Base-by-base conservation (phyloP, 2,329 filamentous ascomycete genomes). In the Coleophoma eucalyptorum region DNA sequence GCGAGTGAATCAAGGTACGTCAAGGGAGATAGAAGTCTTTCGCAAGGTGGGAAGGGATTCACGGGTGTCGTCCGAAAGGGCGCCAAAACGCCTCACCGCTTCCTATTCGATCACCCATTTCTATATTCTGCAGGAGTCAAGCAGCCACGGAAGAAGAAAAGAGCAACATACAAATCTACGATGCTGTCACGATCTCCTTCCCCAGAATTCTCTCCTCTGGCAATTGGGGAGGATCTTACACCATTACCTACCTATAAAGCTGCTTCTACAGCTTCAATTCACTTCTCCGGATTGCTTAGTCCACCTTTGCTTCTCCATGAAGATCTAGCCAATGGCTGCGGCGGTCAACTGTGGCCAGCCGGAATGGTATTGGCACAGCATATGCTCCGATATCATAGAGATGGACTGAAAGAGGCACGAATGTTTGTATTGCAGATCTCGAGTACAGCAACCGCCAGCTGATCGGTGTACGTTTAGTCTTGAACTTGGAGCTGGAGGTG, bases 261-360 rank as follows among this genome's bases (percentile, higher is more conserved):
- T 1, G 76, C 80, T 16, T 75, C 74, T 44, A 78, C 76, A 45
- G 75, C 72, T 15, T 68, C 68, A 21, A 69, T 83, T 48, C 74
- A 80, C 61, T 94, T 97, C 64, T 86, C 88, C 55, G 87, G 89
- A 37, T 78, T 94, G 48, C 77, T 97, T 33, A 69, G 76, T 18
- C 73, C 79, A 44, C 84, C 88, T 42, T 77, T 97, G 54, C 77
- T 80, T 53, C 80, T 97, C 15, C 87, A 89, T 62, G 91, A 97
- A 68, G 92, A 97, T 69, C 79, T 96, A 44, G 83, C 81, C 51
- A 83, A 89, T 56, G 94, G 94, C 54, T 97, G 94, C 68, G 94
- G 94, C 45, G 94, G 94, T 2, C 89, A 95, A 70, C 79, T 95
- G 11, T 97, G 94, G 94, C 93, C 92, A 3, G 93, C 93, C 1